Base-by-base conservation (phyloP, 1,139 yeast genomes). In the Sugiyamaella grinbergsii region DNA sequence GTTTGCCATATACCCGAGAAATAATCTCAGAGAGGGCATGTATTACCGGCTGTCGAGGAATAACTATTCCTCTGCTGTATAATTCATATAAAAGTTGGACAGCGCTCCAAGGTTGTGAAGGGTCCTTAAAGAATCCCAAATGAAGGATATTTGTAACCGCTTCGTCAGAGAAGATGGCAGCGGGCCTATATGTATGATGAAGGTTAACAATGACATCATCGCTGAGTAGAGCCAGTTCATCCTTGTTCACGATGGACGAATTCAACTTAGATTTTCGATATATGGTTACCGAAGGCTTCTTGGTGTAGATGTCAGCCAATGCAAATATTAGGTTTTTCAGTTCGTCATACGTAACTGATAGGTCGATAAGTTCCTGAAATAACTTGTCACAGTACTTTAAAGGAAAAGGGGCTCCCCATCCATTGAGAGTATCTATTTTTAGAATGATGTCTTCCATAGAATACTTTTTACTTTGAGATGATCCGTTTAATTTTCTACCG, bases 61-160 rank as follows among this genome's bases (percentile, higher is more conserved):
- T 34, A 10, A 32, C n/a, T 3, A 49, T 26, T 10, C 49, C 49
- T 13, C 24, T 39, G 15, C n/a, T n/a, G 3, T 31, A 15, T 7
- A 49, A 23, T 2, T 23, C 26, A 26, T 26, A 31, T n/a, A 49
- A 40, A 8, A 49, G 44, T 11, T 26, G 24, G 5, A 49, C 22
- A 34, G 43, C 42, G 3, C 28, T 26, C 52, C 52, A 49, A 16
- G 52, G 52, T 18, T 33, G 16, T 15, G 40, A 22, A 5, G 52
- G 52, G 20, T 49, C 36, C 24, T 49, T 49, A 20, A 24, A 44
- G 29, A 49, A 39, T 5, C 52, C 49, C 42, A 33, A 32, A 20
- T 33, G 19, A n/a, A 49, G 24, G 7, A 49, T 15, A 15, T 40
- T 24, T 5, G 47, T 24, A 13, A 49, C 18, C 10, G 52, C 49